phyloP scores from a whole-genome alignment of 2,329 filamentous ascomycete genomes.

The Venturia aucupariae region DNA sequence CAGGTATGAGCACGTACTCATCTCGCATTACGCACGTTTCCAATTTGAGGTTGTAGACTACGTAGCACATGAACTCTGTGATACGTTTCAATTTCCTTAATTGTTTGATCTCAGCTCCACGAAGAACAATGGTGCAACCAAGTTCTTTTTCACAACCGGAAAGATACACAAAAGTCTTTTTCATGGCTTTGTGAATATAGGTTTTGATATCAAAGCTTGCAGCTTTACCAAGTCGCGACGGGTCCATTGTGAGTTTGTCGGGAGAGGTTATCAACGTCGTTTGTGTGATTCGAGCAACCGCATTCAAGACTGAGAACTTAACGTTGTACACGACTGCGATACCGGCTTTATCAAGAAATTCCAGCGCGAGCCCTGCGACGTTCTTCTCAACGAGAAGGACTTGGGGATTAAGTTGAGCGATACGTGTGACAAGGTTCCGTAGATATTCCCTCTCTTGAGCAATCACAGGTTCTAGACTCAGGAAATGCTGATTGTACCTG shows the following conservation, averaged over 20 bases:
- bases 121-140: constrained; percentile 87
- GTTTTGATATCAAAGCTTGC: constrained; percentile 92
- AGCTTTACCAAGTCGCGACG: constrained; percentile 68
- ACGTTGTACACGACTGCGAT: constrained; percentile 96
- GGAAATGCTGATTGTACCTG: constrained; percentile 86
- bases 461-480: constrained; percentile 95
- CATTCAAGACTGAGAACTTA: constrained; percentile 89
- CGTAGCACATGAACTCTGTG: constrained; percentile 98
- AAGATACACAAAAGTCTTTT: constrained; percentile 93
- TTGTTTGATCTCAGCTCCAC: constrained; percentile 63
- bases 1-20: constrained; percentile 77
- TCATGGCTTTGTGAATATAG: constrained; percentile 73
- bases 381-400: constrained; percentile 87
- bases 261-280: constrained; percentile 90
- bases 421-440: constrained; percentile 82
- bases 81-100: constrained; percentile 80
- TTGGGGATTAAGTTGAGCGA: constrained; percentile 74
- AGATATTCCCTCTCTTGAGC: constrained; percentile 93
- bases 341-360: constrained; percentile 77
- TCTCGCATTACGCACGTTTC: constrained; percentile 92
- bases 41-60: constrained; percentile 93
- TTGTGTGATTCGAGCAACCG: constrained; percentile 84
- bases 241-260: constrained; percentile 75
- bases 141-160: constrained; percentile 84
- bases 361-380: constrained; percentile 81